Evolutionary conservation across 2,329 filamentous ascomycete genomes (phyloP), one percentile per base, ranked within the genome.

Genomic region (Nemania diffusa): DNA sequence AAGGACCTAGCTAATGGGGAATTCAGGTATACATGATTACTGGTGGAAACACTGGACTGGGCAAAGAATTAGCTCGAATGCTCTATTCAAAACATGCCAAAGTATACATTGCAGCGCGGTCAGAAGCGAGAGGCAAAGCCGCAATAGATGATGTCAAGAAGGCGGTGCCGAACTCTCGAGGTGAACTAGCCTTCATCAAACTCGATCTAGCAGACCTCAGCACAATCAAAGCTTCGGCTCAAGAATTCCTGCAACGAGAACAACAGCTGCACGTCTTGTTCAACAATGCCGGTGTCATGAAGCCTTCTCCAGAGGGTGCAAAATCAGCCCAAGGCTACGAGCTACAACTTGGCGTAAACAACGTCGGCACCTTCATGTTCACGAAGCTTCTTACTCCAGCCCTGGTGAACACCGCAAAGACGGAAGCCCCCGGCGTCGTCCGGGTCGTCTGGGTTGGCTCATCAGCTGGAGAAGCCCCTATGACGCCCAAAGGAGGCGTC

Each of bases 101-200:
- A 53, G 80, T 84, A 48, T 84, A 83, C 69, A 67, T 84, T 17
- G 78, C 78, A 7, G 80, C 78, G 1, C 80, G 83, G 22, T 79
- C 79, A 0, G 73, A 78, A 57, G 72, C 75, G 2, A 83, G 82
- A 67, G 78, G 79, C 0, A 66, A 70, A 5, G 69, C 65, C 2
- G 80, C 81, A 1, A 84, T 85, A 57, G 58, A 70, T 5, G 72
- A 76, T 8, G 82, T 84, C 69, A 75, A 79, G 58, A 53, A 64
- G 9, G 26, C 66, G 3, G 37, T 34, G 13, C 63, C 17, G 44
- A 66, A 2, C 66, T 69, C 42, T 22, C 63, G 51, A 9, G 81
- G 81, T 29, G 22, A 69, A 20, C 55, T 83, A 0, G 67, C 71
- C 24, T 82, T 73, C 68, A 71, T 83, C 1, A 68, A 71, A 1